Base-by-base conservation (phyloP, 805 yeast species). In the Ogataea wickerhamii region DNA sequence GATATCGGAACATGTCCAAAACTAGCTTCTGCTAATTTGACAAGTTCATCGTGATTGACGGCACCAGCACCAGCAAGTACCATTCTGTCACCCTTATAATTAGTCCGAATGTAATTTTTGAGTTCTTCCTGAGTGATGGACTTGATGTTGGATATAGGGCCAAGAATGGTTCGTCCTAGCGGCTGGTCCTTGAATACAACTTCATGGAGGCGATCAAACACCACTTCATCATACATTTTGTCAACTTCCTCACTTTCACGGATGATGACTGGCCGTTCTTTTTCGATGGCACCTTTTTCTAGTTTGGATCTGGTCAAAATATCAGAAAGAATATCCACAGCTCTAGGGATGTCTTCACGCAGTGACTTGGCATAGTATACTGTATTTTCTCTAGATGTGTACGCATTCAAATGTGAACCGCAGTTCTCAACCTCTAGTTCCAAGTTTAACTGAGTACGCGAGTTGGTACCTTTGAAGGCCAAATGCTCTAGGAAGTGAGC, bases 161-260 rank as follows among this genome's bases (percentile, higher is more conserved):
- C 99, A 43, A 93, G 69, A 41, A 93, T 93, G 6, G 98, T 94
- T 66, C 97, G 81, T 19, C 99, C 99, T 45, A 93, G 71, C 33
- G 96, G 94, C 64, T 94, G 98, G 51, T 77, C 81, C 61, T 78
- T 85, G 69, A 78, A 93, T 7, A 95, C 88, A 23, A 88, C 87
- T 32, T 94, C 88, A 66, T 93, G 99, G 38, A 93, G 68, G 63
- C 94, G 95, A 64, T 93, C 99, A 62, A 93, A 93, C 7, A 93
- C 94, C 25, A 93, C 98, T 64, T 93, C 99, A 61, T 93, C 98
- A 60, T 87, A 87, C 95, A 87, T 88, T 68, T 89, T 91, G 64
- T 91, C 98, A 41, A 93, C 97, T 65, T 93, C 98, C 64, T 93
- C 98, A 51, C 93, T 78, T 67, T 93, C 99, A 62, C 97, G 85